These are phyloP conservation scores for Thyridium curvatum DNA, from an alignment of 2,329 filamentous ascomycete genomes.

Conservation along the genomic window DNA sequence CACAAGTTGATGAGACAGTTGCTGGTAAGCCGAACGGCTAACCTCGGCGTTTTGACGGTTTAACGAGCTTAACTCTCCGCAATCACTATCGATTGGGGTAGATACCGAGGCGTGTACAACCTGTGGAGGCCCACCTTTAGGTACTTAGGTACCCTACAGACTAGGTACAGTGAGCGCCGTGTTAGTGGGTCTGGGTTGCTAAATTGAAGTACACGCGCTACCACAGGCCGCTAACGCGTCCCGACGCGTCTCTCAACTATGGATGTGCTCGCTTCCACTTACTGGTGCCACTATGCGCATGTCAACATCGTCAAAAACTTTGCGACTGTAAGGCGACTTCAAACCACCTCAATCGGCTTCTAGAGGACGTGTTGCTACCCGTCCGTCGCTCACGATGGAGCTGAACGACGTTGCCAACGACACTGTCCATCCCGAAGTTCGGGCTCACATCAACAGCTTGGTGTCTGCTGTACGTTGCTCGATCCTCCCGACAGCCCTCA, in stretches of 20 bases:
- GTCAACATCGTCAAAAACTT: too few relatives aligned
- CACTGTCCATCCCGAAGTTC: conserved; percentile 83
- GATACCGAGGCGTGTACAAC: too few relatives aligned
- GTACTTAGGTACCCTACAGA: too few relatives aligned
- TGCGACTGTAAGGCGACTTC: too few relatives aligned
- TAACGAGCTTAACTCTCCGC: conserved; percentile 1
- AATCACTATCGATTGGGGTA: too few relatives aligned
- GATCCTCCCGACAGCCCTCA: conserved; percentile 1
- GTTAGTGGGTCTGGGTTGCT: neutral
- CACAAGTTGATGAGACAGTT: conserved; percentile 1
- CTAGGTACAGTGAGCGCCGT: neutral
- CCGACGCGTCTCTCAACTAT: conserved; percentile 4
- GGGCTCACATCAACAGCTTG: conserved; percentile 88
- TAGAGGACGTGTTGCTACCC: too few relatives aligned
- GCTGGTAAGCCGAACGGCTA: conserved; percentile 24
- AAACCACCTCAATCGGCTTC: too few relatives aligned
- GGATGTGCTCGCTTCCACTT: neutral
- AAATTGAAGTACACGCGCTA: too few relatives aligned
- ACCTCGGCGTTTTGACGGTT: conserved; percentile 30
- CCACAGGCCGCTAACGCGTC: conserved; percentile 2
- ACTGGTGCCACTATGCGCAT: too few relatives aligned
- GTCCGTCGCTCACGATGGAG: conserved; percentile 44
- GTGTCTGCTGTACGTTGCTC: conserved; percentile 72
- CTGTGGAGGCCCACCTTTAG: too few relatives aligned
- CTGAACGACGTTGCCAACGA: conserved; percentile 43